Evolutionary conservation across 345 rosid genomes (phyloP), one percentile per base, ranked within the genome.

Genomic region (Odontarrhena argentea): DNA sequence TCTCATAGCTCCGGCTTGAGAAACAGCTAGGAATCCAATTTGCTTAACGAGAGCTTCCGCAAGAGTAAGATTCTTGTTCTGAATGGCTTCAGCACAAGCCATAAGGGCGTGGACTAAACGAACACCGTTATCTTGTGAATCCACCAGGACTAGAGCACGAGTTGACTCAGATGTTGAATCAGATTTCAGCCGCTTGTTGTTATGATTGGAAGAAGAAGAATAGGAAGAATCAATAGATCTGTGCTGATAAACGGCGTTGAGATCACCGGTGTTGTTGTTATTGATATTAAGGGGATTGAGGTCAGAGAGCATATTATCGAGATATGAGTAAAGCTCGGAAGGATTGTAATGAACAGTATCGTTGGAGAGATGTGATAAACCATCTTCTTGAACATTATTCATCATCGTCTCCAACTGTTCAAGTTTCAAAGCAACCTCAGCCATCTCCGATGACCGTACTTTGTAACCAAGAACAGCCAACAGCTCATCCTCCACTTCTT

Each of bases 1-100:
- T 8, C 92, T 74, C 94, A 89, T 85, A 0, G 89, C 89, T 1
- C 96, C 91, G 6, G 83, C 69, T 48, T 89, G 92, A 61, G 92
- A 80, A 1, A 66, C 51, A 2, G 92, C 91, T 5, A 87, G 60
- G 55, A 54, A 73, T 0, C 94, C 85, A 62, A 87, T 79, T 36
- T 84, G 85, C 52, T 89, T 87, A n/a, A 89, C 89, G 4, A 87
- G 74, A 2, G 86, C 91, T 41, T 88, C 89, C 1, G 89, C 96
- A 3, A 88, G 10, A 14, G 22, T 59, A 6, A 86, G 54, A 32
- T 83, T 81, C 60, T 70, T 73, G 3, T 75, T 82, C 42, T 91
- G 97, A 5, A 88, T 78, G 1, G 96, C 96, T 49, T 88, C 91
- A 0, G 96, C 97, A 47, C 96, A 85, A 7, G 97, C 96, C 86